Base-by-base conservation (phyloP, 164 flowering plant genomes). In the Macadamia tetraphylla region DNA sequence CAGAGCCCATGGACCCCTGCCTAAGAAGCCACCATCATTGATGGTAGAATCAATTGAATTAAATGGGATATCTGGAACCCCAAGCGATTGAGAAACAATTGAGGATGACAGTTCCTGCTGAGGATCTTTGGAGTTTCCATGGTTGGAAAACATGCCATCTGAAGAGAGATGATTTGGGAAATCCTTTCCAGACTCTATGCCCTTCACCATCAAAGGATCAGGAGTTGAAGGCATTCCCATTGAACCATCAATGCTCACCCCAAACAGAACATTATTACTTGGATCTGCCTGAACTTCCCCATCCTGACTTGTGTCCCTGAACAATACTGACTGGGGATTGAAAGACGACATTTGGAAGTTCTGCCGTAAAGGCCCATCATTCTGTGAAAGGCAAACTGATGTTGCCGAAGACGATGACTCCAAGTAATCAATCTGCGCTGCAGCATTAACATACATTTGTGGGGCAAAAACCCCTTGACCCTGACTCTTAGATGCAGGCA, bases 371-470 rank as follows among this genome's bases (percentile, higher is more conserved):
- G 85, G 77, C 42, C 74, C 81, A 72, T 90, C 96, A 76, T 80
- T 86, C 71, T 85, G 96, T 67, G 93, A 84, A 65, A 87, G 78
- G 61, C 93, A 81, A 69, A 79, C 89, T 42, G 94, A 88, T 58
- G 97, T 91, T 69, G 91, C 88, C 6, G 98, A 94, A 74, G 97
- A 94, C 57, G 98, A 84, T 57, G 94, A 74, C 63, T 92, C 98
- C 80, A 94, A 71, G 78, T 83, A 88, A 75, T 90, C 97, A 59
- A 86, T 76, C 59, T 86, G 98, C 31, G 83, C 52, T 30, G 77
- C 65, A 63, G 75, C 79, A 75, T 79, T 85, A 32, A 75, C 70
- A 67, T 78, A 87, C 42, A 84, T 66, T 55, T 85, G 95, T 14
- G 82, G 79, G 30, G 77, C 67, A 63, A 82, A 76, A 64, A 77